Conservation (phyloP, 2,329 filamentous ascomycete species). For the Harringtonia aguacate region DNA sequence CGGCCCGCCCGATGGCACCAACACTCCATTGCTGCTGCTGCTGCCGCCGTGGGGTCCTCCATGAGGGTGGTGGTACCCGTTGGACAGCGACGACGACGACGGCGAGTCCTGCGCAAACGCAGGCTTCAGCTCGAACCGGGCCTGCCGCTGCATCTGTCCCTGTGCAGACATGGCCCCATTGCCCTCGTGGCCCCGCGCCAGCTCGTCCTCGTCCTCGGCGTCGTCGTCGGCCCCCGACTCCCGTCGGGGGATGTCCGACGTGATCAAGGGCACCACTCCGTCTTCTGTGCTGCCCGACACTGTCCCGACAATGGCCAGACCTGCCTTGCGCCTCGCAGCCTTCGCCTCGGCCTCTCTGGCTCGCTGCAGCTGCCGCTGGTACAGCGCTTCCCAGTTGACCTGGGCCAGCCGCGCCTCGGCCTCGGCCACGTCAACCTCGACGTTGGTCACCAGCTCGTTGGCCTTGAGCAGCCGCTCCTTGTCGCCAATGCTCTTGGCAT, state of each 20-base stretch:
- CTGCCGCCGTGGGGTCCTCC: too few relatives aligned
- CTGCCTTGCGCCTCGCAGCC: slow-evolving; percentile 48
- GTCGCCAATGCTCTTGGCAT: slow-evolving; percentile 75
- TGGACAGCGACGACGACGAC: slow-evolving; percentile 29
- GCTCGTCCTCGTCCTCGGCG: not conserved
- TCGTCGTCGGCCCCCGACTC: not conserved
- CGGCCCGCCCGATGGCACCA: slow-evolving; percentile 31
- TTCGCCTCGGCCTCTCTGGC: slow-evolving; percentile 49
- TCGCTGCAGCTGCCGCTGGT: slow-evolving; percentile 59
- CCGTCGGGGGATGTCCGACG: slow-evolving; percentile 8
- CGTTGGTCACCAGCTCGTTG: slow-evolving; percentile 84
- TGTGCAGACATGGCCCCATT: too few relatives aligned
- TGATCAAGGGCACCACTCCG: not conserved
- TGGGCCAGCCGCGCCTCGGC: slow-evolving; percentile 49
- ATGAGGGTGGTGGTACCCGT: slow-evolving; percentile 37
- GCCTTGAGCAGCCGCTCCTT: slow-evolving; percentile 74
- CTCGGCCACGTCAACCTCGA: slow-evolving; percentile 81
- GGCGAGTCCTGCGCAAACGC: not conserved
- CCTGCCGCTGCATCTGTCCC: slow-evolving; percentile 12
- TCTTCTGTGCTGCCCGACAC: not conserved
- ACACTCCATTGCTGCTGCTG: slow-evolving; percentile 45
- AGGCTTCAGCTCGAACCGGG: slow-evolving; percentile 42
- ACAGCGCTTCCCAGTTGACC: slow-evolving; percentile 74
- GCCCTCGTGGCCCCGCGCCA: not conserved
- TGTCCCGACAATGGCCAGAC: slow-evolving; percentile 40